Evolutionary conservation across 345 rosid genomes (phyloP), one percentile per base, ranked within the genome.

Genomic region (Populus tremula): DNA sequence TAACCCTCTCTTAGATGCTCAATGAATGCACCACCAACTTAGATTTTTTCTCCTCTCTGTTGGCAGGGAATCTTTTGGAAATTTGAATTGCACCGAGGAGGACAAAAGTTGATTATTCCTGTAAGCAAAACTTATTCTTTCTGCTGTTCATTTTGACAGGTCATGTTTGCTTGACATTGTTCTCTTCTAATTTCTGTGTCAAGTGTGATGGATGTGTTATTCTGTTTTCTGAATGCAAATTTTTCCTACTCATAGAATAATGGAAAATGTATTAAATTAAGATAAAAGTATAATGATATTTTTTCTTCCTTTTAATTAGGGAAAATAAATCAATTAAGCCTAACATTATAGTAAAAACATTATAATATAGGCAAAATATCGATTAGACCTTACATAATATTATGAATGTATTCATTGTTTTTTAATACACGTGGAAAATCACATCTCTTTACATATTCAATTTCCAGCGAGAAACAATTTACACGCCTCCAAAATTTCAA

Each of bases 51-150:
- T 20, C 7, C 59, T 53, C 59, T 81, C 76, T 31, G 63, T 72
- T 76, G 75, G 70, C 88, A 96, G 99, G 98, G 99, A 73, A 79
- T 91, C 69, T 89, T 86, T 76, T 96, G 98, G 99, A 94, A 84
- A 84, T 82, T 96, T 76, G 99, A 96, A 84, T 85, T 90, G 83
- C 92, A 77, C 70, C 94, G 94, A 50, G 95, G 96, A 41, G 89
- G 91, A 65, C 99, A 96, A 80, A 96, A 92, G 86, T 85, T 96
- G 78, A 85, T 92, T 74, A 80, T 96, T 82, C 99, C 97, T 8
- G 98, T 96, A 85, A 87, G 99, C 69, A 71, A 45, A 79, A 41
- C 77, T 75, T 45, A 70, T 76, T 59, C 49, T 72, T 76, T 78
- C 53, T 82, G 18, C n/a, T 79, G 41, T 31, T 77, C 25, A 33